Base-by-base conservation (phyloP, 2,329 filamentous ascomycete species). In the Dactylellina parvicollis region DNA sequence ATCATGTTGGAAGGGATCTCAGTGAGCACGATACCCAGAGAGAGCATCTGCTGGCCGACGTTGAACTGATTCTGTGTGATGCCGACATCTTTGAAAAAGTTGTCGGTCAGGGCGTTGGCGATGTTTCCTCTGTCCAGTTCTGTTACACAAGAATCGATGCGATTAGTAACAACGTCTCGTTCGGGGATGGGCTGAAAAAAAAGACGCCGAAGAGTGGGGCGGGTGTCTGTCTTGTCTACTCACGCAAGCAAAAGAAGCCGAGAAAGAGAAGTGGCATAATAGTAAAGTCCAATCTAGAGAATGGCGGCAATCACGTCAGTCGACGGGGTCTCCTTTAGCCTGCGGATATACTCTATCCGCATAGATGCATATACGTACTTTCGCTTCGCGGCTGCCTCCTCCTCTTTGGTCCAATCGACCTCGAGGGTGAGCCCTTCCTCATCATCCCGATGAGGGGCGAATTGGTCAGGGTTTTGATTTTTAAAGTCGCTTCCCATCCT, bases 51-150 rank as follows among this genome's bases (percentile, higher is more conserved):
- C 22, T 84, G 82, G 2, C 84, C 85, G 30, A 86, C 83, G 75
- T 87, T 87, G 78, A 85, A 82, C 73, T 86, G 82, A 67, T 85
- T 82, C 3, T 84, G 84, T 1, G 81, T 82, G 72, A 86, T 82
- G 14, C 80, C 79, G 18, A 86, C 81, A 75, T 86, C 85, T 18
- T 81, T 77, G 46, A 85, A 82, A 75, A 86, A 84, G 2, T 81
- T 83, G 40, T 85, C 84, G 2, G 84, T 86, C 38, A 86, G 75
- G 1, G 85, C 85, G 32, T 84, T 85, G 62, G 82, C 83, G 59
- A 80, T 85, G 69, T 83, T 84, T 36, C 79, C 78, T 47, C 79
- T 75, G 62, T 80, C 80, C n/a, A 80, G 76, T 59, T 81, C 78
- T 44, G 79, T 75, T 46, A 76, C 75, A 59, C 78, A 79, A 79